Conservation (phyloP, 2,329 filamentous ascomycete species). For the Diplodia mutila region DNA sequence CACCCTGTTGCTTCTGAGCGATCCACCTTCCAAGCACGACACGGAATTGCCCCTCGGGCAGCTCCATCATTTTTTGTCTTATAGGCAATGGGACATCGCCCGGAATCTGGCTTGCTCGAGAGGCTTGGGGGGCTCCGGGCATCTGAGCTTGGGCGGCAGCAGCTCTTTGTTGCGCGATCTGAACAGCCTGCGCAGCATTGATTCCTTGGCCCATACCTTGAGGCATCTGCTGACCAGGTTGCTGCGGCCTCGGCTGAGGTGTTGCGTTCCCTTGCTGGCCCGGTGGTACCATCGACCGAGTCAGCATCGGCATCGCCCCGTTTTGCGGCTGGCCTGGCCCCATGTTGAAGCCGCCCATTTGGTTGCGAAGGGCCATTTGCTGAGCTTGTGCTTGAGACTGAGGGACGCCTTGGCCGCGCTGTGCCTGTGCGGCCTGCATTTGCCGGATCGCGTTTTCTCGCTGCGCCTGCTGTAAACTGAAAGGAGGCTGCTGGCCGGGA, state of each 20-base stretch:
- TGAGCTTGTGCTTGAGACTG: constrained; percentile 31
- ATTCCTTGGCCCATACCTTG: constrained; percentile 31
- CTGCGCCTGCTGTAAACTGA: constrained; percentile 39
- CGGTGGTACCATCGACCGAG: constrained; percentile 51
- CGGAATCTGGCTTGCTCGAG: constrained; percentile 41
- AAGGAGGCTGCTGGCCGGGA: constrained; percentile 18
- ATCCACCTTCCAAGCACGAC: constrained; percentile 6
- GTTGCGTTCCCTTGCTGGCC: constrained; percentile 45
- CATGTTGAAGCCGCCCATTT: constrained; percentile 52
- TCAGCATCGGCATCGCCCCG: constrained; percentile 54
- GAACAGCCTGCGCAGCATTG: constrained; percentile 38
- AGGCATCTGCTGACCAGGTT: constrained; percentile 42
- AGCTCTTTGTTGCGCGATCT: constrained; percentile 42
- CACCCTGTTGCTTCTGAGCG: constrained; percentile 1
- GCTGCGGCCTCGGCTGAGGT: constrained; percentile 41
- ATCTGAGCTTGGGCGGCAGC: constrained; percentile 32
- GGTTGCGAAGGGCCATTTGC: constrained; percentile 47
- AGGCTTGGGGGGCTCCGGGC: constrained; percentile 37
- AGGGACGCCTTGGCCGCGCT: constrained; percentile 36
- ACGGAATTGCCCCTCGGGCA: constrained; percentile 41
- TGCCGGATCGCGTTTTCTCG: constrained; percentile 46
- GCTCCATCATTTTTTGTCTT: constrained; percentile 40
- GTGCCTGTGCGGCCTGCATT: constrained; percentile 42
- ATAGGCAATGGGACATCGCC: constrained; percentile 35
- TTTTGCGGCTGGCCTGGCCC: constrained; percentile 45